Percentiles rank a stretch among this genome's conserved stretches.
Conservation (phyloP, 1,284 basidiomycete genomes). For the Malassezia caprae region DNA sequence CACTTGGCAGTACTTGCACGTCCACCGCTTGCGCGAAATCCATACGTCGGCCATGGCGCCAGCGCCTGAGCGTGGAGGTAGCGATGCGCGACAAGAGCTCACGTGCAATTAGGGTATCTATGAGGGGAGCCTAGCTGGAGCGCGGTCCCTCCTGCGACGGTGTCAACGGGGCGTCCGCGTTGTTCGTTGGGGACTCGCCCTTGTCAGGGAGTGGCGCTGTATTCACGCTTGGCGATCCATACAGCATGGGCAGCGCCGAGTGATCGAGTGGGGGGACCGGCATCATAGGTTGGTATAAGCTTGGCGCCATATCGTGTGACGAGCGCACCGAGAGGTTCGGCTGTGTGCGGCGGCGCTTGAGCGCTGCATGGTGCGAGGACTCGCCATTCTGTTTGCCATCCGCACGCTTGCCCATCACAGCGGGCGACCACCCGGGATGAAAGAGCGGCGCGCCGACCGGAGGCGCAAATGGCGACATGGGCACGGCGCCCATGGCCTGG, state of each 20-base stretch:
- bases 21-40: slow-evolving; percentile 42
- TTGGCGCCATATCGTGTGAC: background rate
- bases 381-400: background rate
- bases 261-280: background rate
- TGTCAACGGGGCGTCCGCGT: background rate
- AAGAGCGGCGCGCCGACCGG: slow-evolving; percentile 1
- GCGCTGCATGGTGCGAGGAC: background rate
- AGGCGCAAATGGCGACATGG: background rate
- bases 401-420: background rate
- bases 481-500: slow-evolving; percentile 3
- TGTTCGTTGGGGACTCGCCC: background rate
- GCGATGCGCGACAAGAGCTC: background rate
- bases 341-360: slow-evolving; percentile 17
- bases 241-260: background rate
- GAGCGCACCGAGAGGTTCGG: slow-evolving; percentile 5
- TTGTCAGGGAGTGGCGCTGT: background rate
- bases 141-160: background rate
- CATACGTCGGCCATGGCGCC: slow-evolving; percentile 37
- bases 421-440: slow-evolving; percentile 9
- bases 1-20: slow-evolving; percentile 46
- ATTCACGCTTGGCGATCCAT: background rate
- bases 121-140: background rate
- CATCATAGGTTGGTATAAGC: background rate
- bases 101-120: slow-evolving; percentile 1
- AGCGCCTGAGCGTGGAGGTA: background rate